Evolutionary conservation across 129 eudicot genomes (phyloP).

Genomic region (Helianthus tuberosus): DNA sequence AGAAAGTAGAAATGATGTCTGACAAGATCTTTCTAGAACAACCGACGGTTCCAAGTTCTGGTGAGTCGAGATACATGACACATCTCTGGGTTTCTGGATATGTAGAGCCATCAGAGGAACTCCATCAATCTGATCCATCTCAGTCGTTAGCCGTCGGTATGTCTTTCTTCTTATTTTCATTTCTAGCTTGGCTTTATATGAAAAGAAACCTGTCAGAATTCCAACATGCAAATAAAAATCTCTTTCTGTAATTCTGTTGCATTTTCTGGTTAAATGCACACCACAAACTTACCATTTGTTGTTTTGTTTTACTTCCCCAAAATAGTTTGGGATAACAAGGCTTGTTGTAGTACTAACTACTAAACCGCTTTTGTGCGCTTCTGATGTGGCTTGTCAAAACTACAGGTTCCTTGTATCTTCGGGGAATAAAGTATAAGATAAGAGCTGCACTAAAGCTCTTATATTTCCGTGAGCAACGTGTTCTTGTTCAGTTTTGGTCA

Average conservation of each 20-base stretch:
- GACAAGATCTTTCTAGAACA: neutral
- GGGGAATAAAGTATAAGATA: neutral
- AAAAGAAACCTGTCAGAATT: neutral
- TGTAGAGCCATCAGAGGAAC: neutral
- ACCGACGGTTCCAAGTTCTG: neutral
- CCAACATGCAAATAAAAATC: neutral
- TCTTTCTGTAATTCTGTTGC: too few species aligned
- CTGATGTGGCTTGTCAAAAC: neutral
- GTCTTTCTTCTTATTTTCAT: neutral
- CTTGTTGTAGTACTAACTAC: neutral
- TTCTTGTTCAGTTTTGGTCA: slow-evolving; percentile 14
- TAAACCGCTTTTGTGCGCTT: neutral
- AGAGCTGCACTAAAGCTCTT: neutral
- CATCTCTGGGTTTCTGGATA: neutral
- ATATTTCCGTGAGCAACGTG: neutral
- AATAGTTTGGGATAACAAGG: neutral
- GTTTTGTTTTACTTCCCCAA: neutral
- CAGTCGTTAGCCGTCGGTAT: neutral
- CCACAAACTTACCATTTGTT: too few species aligned
- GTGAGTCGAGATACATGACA: neutral
- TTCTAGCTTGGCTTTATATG: too few species aligned
- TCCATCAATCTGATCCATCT: neutral
- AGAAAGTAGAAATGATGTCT: neutral
- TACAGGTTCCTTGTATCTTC: neutral
- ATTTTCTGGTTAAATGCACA: too few species aligned